These are phyloP conservation scores for Phytomonas sp. DNA, from an alignment of 208 protist genomes.

Conservation along the genomic window DNA sequence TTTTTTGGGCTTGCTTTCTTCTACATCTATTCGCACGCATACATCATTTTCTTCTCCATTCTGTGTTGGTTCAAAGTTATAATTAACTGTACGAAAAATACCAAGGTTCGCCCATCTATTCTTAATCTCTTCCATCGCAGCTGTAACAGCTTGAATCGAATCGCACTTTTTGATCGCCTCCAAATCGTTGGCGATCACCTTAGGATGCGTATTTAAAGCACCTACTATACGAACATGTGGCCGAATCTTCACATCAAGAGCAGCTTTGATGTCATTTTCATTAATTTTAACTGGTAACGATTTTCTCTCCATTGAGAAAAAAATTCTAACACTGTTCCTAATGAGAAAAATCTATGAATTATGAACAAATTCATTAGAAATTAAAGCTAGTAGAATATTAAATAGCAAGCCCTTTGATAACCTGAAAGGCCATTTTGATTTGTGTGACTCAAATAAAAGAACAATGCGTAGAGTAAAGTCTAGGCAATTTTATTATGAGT, in stretches of 20 bases:
- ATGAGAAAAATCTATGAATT: conserved; percentile 4
- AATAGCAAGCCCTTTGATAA: conserved; percentile 1
- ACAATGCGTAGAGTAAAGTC: conserved; percentile 3
- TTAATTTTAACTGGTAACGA: conserved; percentile 27
- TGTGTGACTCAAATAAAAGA: conserved; percentile 6
- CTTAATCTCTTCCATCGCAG: conserved; percentile 40
- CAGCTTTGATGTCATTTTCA: conserved; percentile 35
- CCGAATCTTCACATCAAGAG: conserved; percentile 41
- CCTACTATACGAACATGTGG: conserved; percentile 65
- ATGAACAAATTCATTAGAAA: conserved; percentile 9
- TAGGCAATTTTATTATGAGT: conserved; percentile 9
- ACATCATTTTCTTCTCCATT: conserved; percentile 60
- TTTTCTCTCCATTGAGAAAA: neutral
- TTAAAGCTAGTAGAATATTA: conserved; percentile 3
- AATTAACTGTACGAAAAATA: conserved; percentile 65
- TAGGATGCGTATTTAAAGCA: conserved; percentile 40
- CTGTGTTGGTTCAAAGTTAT: conserved; percentile 74
- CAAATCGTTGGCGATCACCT: conserved; percentile 59
- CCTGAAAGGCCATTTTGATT: neutral
- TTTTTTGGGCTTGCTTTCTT: conserved; percentile 58
- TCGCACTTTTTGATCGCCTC: conserved; percentile 61
- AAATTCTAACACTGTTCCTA: conserved; percentile 3
- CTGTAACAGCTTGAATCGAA: conserved; percentile 48
- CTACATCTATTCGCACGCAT: conserved; percentile 68
- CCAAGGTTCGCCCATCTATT: conserved; percentile 56